Percentiles rank a stretch among this genome's conserved stretches.
Conservation (phyloP, 371 early-diverging fungal species). For the Rhizopus arrhizus region DNA sequence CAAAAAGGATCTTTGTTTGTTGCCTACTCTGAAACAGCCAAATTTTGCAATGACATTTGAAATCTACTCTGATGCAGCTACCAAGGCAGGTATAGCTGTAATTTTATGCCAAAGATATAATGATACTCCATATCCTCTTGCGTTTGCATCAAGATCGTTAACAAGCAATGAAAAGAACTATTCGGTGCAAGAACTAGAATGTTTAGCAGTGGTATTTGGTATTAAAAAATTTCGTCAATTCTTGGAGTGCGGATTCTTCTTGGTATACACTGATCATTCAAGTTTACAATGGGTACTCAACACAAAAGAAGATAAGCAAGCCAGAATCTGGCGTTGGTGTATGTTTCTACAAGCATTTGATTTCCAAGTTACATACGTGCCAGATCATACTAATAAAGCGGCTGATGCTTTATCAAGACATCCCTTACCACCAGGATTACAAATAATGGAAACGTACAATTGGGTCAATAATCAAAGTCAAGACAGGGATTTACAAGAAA, state of each 20-base stretch:
- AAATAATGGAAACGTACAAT: no score
- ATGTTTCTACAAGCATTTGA: constrained; percentile 8
- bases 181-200: constrained; percentile 5
- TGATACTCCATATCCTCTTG: constrained; percentile 2
- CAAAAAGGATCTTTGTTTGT: not conserved
- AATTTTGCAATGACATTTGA: not conserved
- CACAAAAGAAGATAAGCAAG: constrained; percentile 8
- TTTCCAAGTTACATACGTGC: no score
- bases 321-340: constrained; percentile 2
- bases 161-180: constrained; percentile 5
- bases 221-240: constrained; percentile 10
- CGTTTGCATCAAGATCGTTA: constrained; percentile 13
- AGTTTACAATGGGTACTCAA: constrained; percentile 7
- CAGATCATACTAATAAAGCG: not conserved
- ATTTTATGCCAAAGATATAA: constrained; percentile 2
- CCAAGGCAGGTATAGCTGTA: not conserved
- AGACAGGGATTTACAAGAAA: no score
- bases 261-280: constrained; percentile 11
- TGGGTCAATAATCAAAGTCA: no score
- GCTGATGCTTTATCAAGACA: constrained; percentile 9
- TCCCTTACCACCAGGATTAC: no score
- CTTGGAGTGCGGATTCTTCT: constrained; percentile 4
- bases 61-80: constrained; percentile 1
- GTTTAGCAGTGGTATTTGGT: constrained; percentile 2
- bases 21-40: not conserved